A percentile compares a stretch with the other conserved stretches of the same genome.
phyloP scores from a whole-genome alignment of 306 rosid species.

The Dryas drummondii region DNA sequence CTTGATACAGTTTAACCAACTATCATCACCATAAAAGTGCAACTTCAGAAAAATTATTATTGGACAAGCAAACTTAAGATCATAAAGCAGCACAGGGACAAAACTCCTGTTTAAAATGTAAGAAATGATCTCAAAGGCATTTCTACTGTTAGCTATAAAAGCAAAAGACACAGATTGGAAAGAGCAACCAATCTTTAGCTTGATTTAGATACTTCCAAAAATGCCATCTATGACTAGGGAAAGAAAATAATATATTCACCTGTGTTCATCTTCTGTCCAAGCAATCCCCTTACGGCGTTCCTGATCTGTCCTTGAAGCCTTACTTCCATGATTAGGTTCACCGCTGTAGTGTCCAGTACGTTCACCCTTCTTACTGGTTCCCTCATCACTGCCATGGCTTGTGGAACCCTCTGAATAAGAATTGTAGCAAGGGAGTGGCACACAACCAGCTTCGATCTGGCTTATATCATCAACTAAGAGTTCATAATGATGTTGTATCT shows the following conservation, averaged over 20 bases:
- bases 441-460: constrained; percentile 86
- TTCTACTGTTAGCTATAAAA: constrained; percentile 3
- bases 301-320: constrained; percentile 84
- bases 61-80: constrained; percentile 15
- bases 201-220: constrained; percentile 4
- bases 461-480: constrained; percentile 74
- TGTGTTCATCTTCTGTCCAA: constrained; percentile 99
- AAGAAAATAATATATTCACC: constrained; percentile 43
- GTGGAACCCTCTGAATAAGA: constrained; percentile 75
- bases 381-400: constrained; percentile 78
- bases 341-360: constrained; percentile 40
- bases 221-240: constrained; percentile 19
- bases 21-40: constrained; percentile 12
- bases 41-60: constrained; percentile 10
- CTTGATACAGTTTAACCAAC: constrained; percentile 17
- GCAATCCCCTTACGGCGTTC: constrained; percentile 98
- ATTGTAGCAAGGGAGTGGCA: constrained; percentile 77
- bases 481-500: constrained; percentile 75
- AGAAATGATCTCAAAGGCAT: constrained; percentile 15
- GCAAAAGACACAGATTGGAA: constrained; percentile 13
- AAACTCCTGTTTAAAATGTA: background rate
- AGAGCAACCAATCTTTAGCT: constrained; percentile 23
- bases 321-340: constrained; percentile 78
- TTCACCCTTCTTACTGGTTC: constrained; percentile 62
- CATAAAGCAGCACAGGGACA: constrained; percentile 24